These are phyloP conservation scores for Coemansia guatemalensis DNA, from an alignment of 192 early-diverging fungal genomes.

Conservation along the genomic window DNA sequence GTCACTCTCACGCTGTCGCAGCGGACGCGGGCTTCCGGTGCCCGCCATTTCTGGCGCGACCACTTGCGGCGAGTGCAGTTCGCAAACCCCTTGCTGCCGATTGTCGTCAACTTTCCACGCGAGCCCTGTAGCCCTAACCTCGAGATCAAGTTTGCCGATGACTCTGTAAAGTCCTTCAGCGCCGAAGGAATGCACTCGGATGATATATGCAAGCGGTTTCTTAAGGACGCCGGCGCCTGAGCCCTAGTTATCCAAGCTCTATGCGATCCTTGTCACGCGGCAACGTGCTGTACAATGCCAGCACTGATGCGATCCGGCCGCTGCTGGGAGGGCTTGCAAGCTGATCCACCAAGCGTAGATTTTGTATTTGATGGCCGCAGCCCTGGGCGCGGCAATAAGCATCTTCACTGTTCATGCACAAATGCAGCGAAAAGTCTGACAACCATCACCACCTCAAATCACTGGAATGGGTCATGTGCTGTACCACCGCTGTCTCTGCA, in stretches of 20 bases:
- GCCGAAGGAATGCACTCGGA: slow-evolving; percentile 37
- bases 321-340: neutral
- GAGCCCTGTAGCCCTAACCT: slow-evolving; percentile 49
- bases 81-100: slow-evolving; percentile 46
- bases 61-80: slow-evolving; percentile 51
- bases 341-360: neutral
- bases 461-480: neutral
- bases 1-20: slow-evolving; percentile 53
- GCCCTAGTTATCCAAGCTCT: neutral
- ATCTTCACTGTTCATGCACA: neutral
- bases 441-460: neutral
- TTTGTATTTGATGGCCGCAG: slow-evolving; percentile 1
- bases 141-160: slow-evolving; percentile 40
- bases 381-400: neutral
- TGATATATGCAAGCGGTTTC: slow-evolving; percentile 44
- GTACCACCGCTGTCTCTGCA: neutral
- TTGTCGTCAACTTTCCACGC: slow-evolving; percentile 43
- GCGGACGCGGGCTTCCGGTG: slow-evolving; percentile 45
- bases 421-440: neutral
- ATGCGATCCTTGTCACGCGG: neutral
- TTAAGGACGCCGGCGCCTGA: slow-evolving; percentile 11
- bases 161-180: slow-evolving; percentile 22
- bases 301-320: neutral
- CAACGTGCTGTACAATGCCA: neutral
- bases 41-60: slow-evolving; percentile 53